These are phyloP conservation scores for Bipolaris cookei DNA, from an alignment of 2,329 filamentous ascomycete genomes.

Conservation along the genomic window DNA sequence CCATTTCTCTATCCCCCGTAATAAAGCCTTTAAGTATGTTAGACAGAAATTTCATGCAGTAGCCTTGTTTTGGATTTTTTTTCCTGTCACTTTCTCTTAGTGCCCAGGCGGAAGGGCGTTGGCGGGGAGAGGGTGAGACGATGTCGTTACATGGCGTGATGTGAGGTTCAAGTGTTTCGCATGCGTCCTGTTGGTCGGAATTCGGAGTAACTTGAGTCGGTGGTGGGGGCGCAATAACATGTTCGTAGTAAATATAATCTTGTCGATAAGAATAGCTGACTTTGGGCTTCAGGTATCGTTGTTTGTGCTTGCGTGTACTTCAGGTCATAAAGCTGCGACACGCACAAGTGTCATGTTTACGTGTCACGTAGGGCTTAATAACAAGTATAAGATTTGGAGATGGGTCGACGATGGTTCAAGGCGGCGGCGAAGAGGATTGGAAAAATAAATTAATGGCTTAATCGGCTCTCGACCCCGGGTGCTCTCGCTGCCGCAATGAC, in stretches of 20 bases:
- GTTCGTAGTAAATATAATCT: too few species aligned
- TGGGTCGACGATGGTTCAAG: too few species aligned
- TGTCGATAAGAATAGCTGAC: too few species aligned
- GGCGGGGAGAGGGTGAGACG: not conserved
- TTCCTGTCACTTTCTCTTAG: not conserved
- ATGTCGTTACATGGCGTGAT: constrained; percentile 1
- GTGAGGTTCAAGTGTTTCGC: not conserved
- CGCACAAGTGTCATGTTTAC: too few species aligned
- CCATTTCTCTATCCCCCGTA: not conserved
- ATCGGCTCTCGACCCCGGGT: not conserved
- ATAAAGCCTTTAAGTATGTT: not conserved
- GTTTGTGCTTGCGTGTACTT: too few species aligned
- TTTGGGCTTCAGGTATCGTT: too few species aligned
- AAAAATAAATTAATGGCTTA: not conserved
- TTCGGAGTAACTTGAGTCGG: not conserved
- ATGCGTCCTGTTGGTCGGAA: not conserved
- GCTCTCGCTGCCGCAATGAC: not conserved
- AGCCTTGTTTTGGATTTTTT: not conserved
- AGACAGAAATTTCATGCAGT: not conserved
- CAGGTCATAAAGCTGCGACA: too few species aligned
- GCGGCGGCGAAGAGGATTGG: not conserved
- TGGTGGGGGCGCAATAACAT: too few species aligned
- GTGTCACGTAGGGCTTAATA: too few species aligned
- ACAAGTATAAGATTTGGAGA: too few species aligned
- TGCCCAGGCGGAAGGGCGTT: not conserved